Base-by-base conservation (phyloP, 1,284 basidiomycete species). In the Leccinum huronense region DNA sequence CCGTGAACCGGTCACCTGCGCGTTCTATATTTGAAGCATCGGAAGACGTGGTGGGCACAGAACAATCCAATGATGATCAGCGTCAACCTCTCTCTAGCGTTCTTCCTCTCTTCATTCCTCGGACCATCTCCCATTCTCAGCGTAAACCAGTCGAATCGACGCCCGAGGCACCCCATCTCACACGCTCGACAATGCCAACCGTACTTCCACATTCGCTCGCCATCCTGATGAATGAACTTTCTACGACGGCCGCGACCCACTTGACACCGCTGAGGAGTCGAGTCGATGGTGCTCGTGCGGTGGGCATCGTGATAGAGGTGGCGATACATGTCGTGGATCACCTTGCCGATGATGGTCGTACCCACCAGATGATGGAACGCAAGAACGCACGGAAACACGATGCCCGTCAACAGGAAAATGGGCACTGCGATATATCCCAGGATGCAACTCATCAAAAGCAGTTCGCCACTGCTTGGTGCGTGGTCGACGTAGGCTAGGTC, bases 11-110 rank as follows among this genome's bases (percentile, higher is more conserved):
- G 76, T 97, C 94, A 5, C 86, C 94, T 57, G 80, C 78, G 57
- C 86, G 79, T 78, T 98, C 95, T 34, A 97, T 77, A 80, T 74
- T 88, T 92, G 80, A 96, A 97, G 79, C 93, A 95, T 60, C 86
- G 83, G 71, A 97, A 97, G 59, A 97, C 92, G 30, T 74, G 72
- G 60, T 78, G 78, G 3, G 85, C 80, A 72, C 84, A 86, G 67
- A 82, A 71, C 83, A 71, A 56, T 40, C 48, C 48, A 10, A 63
- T 54, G 13, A 77, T 68, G 14, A 78, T 1, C 2, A 59, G 8
- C 53, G 30, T 58, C 1, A 77, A 34, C 42, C 78, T 72, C 59
- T 78, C 68, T 45, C 64, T 64, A 6, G 73, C 73, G 58, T 84
- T 83, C 67, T 30, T 73, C 23, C 75, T 77, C 66, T 86, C 83